Evolutionary conservation across 2,329 filamentous ascomycete genomes (phyloP), one percentile per base, ranked within the genome.

Genomic region (Neospermospora avenae): DNA sequence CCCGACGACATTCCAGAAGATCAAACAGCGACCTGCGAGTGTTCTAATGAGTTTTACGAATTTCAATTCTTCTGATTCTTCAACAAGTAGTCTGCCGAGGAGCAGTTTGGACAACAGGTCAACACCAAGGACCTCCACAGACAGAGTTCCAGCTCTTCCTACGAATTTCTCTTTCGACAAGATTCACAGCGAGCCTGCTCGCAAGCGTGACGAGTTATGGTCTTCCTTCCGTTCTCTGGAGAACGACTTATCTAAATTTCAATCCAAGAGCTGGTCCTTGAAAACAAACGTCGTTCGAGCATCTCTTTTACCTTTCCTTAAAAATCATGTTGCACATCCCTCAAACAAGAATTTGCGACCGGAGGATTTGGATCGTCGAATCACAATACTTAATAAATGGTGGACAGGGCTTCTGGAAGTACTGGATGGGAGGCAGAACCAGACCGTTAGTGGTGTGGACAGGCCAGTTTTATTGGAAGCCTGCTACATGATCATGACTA

Each of bases 301-400:
- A 7, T 79, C 81, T 8, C 77, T 91, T 4, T 73, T 90, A 18
- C 86, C 87, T 2, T 89, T 90, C 67, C 76, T 91, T 37, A 77
- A 81, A 63, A 82, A 81, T 42, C 83, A 88, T 70, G 78, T 80
- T 37, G 71, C 79, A 8, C 84, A 87, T 67, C 74, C 81, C 4
- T 88, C 85, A 6, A 84, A 81, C 64, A 79, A 78, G 64, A 77
- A 73, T 35, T 75, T 90, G 24, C 77, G 85, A 31, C 81, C 86
- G 0, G 87, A 90, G 75, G 87, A 90, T 70, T 75, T 91, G 39
- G 87, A 90, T 68, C 79, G 86, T 34, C 80, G 88, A 51, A 78
- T 84, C 3, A 85, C 83, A 57, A 87, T 89, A 54, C 76, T 90
- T 58, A 89, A 90, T 71, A 88, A 88, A 69, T 91, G 88, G 88